Evolutionary conservation across 176 grass and related monocot genomes (phyloP).

Genomic region (Musa beccarii): DNA sequence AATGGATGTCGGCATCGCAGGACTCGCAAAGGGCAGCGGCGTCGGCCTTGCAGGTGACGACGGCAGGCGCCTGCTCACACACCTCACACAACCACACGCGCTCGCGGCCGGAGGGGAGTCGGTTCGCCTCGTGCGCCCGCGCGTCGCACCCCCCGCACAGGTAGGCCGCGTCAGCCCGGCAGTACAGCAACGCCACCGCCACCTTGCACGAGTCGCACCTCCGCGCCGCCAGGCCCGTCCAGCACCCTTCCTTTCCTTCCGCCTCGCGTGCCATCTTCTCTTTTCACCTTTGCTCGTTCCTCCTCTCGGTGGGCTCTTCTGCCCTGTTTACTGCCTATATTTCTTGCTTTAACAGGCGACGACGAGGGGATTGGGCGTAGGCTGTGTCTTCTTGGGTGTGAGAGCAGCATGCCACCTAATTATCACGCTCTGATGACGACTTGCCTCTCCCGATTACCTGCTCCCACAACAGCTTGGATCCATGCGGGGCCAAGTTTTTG

Average conservation of each 20-base stretch:
- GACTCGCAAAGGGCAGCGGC: constrained; percentile 9
- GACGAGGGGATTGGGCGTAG: too few relatives aligned
- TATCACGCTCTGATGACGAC: too few relatives aligned
- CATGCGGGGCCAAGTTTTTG: too few relatives aligned
- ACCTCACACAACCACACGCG: constrained; percentile 15
- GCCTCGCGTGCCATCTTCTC: neutral
- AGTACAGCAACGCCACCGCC: constrained; percentile 5
- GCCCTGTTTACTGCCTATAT: too few relatives aligned
- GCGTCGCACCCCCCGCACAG: constrained; percentile 12
- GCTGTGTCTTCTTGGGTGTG: too few relatives aligned
- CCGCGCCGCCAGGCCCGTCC: neutral
- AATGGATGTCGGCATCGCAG: constrained; percentile 22
- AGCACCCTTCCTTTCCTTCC: neutral
- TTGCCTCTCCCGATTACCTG: too few relatives aligned
- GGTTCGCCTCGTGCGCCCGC: neutral
- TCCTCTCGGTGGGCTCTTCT: too few relatives aligned
- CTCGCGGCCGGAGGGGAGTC: constrained; percentile 4
- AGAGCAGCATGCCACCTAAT: too few relatives aligned
- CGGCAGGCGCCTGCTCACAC: constrained; percentile 9
- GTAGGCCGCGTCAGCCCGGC: constrained; percentile 20
- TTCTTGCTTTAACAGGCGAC: too few relatives aligned
- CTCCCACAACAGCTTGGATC: too few relatives aligned
- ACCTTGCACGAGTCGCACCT: constrained; percentile 17
- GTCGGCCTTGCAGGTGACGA: constrained; percentile 15
- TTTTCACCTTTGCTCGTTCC: too few relatives aligned